Percentiles rank a stretch among this genome's conserved stretches.
These are phyloP conservation scores for Scleroderma citrinum DNA, from an alignment of 768 basidiomycete genomes.

Conservation along the genomic window DNA sequence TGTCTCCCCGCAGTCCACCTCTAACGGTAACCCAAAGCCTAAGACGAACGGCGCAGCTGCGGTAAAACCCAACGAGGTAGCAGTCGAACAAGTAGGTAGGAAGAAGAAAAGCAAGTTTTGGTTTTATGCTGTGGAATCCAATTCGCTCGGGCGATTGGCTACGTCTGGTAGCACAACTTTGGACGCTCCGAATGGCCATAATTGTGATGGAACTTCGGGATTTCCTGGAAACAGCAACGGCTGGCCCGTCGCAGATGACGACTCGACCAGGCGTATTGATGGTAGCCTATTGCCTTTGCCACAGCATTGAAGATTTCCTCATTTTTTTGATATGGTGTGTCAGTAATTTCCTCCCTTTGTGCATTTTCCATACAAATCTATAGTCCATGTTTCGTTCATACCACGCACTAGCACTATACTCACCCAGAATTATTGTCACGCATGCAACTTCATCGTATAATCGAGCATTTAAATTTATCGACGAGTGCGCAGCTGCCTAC, in stretches of 20 bases:
- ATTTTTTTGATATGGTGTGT: slow-evolving; percentile 6
- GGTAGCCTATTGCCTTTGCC: slow-evolving; percentile 12
- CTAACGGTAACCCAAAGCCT: slow-evolving; percentile 36
- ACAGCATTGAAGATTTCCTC: slow-evolving; percentile 7
- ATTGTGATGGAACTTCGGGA: slow-evolving; percentile 6
- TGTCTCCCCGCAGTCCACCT: slow-evolving; percentile 17
- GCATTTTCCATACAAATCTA: slow-evolving; percentile 10
- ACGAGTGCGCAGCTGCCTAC: not conserved
- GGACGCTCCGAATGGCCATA: slow-evolving; percentile 18
- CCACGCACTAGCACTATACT: slow-evolving; percentile 27
- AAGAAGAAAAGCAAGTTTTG: slow-evolving; percentile 85
- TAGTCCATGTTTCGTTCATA: slow-evolving; percentile 18
- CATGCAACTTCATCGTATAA: slow-evolving; percentile 14
- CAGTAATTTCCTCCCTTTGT: slow-evolving; percentile 3
- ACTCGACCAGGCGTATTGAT: slow-evolving; percentile 16
- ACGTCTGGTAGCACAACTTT: slow-evolving; percentile 20
- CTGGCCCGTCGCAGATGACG: slow-evolving; percentile 2
- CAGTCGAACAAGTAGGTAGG: slow-evolving; percentile 69
- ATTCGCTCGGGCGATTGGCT: too few relatives aligned
- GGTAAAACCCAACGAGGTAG: slow-evolving; percentile 65
- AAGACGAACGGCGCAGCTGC: slow-evolving; percentile 58
- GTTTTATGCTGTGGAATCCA: slow-evolving; percentile 82
- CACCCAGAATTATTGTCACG: slow-evolving; percentile 13
- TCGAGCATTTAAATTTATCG: not conserved
- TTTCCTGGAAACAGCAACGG: slow-evolving; percentile 5